A percentile compares a stretch with the other conserved stretches of the same genome.
Conservation (phyloP, 2,329 filamentous ascomycete species). For the Colletotrichum shisoi region DNA sequence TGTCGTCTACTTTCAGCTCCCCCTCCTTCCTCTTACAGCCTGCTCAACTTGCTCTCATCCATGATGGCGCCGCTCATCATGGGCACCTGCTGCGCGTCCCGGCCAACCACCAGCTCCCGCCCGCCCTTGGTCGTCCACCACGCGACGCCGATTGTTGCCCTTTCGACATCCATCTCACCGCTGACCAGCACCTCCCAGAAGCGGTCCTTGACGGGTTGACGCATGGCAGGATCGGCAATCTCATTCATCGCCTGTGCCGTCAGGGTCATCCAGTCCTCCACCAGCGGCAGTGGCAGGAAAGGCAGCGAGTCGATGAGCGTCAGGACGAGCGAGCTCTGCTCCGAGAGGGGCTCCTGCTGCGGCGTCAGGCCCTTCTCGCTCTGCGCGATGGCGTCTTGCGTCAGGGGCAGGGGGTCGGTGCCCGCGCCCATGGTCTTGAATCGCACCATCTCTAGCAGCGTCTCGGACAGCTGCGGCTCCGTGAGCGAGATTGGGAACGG, state of each 20-base stretch:
- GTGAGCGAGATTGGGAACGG: slow-evolving; percentile 76
- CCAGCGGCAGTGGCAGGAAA: slow-evolving; percentile 70
- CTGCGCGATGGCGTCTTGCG: slow-evolving; percentile 49
- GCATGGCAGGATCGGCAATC: slow-evolving; percentile 68
- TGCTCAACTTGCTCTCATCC: slow-evolving; percentile 47
- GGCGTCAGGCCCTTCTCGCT: slow-evolving; percentile 38
- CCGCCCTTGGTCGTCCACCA: slow-evolving; percentile 79
- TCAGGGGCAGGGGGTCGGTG: slow-evolving; percentile 52
- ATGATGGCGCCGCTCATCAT: slow-evolving; percentile 66
- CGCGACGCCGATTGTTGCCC: slow-evolving; percentile 77
- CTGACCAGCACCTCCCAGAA: slow-evolving; percentile 82
- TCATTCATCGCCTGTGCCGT: slow-evolving; percentile 72
- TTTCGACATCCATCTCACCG: slow-evolving; percentile 88
- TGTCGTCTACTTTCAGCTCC: not conserved
- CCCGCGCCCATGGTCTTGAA: slow-evolving; percentile 67
- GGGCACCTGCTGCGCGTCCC: slow-evolving; percentile 38
- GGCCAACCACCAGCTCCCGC: slow-evolving; percentile 59
- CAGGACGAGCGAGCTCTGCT: slow-evolving; percentile 78
- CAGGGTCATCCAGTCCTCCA: slow-evolving; percentile 83
- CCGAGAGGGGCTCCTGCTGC: slow-evolving; percentile 62
- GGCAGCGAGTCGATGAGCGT: slow-evolving; percentile 82
- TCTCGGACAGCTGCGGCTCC: slow-evolving; percentile 81
- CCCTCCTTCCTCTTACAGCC: slow-evolving; percentile 46
- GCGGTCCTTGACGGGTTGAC: slow-evolving; percentile 70
- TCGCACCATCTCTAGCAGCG: slow-evolving; percentile 78